A percentile compares a stretch with the other conserved stretches of the same genome.
Conservation (phyloP, 352 stramenopile species). For the Globisporangium mamillatum region DNA sequence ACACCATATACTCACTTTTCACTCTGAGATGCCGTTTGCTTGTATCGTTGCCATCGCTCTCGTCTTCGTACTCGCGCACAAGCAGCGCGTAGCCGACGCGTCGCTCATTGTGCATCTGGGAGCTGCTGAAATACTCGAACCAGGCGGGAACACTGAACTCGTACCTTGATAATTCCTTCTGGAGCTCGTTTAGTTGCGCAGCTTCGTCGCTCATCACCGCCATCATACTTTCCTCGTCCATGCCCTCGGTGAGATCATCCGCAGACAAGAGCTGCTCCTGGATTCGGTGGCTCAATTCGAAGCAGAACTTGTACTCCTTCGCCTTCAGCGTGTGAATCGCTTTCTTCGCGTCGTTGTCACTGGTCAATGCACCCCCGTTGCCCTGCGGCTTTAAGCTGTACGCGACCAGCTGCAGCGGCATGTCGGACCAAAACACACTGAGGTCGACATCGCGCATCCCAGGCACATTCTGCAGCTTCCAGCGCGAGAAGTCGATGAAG, state of each 20-base stretch:
- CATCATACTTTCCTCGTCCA: not conserved
- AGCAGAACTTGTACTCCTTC: constrained; percentile 62
- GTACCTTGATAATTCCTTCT: constrained; percentile 26
- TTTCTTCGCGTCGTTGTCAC: constrained; percentile 26
- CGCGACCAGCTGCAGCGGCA: constrained; percentile 55
- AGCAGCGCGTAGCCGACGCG: constrained; percentile 48
- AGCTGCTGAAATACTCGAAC: constrained; percentile 60
- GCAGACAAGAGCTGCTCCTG: constrained; percentile 9
- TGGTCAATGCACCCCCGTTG: not conserved
- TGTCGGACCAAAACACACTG: constrained; percentile 52
- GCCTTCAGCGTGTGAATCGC: constrained; percentile 25
- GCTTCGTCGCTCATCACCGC: not conserved
- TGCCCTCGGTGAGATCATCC: not conserved
- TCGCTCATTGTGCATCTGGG: constrained; percentile 29
- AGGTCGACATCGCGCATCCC: constrained; percentile 46
- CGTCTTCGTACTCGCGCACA: constrained; percentile 24
- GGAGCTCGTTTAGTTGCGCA: constrained; percentile 26
- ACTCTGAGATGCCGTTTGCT: not conserved
- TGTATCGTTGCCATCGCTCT: not conserved
- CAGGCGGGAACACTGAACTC: constrained; percentile 40
- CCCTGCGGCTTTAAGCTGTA: constrained; percentile 38
- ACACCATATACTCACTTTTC: constrained; percentile 31
- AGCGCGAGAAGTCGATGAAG: constrained; percentile 63
- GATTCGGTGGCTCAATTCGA: constrained; percentile 40
- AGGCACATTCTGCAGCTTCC: constrained; percentile 51